phyloP scores from a whole-genome alignment of 83 land plant genomes.

The Thuja plicata region DNA sequence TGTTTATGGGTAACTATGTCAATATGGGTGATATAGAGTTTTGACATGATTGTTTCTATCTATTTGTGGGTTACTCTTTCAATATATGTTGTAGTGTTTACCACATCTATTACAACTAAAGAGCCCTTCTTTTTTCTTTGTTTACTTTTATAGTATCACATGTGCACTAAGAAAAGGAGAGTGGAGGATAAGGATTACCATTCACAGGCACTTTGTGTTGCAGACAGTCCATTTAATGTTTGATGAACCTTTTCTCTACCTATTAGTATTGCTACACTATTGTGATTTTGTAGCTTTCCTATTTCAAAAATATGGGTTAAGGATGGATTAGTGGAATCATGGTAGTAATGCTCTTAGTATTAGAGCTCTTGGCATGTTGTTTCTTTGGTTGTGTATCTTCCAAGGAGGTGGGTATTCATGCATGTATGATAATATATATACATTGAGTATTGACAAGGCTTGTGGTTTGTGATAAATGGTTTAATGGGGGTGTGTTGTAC shows the following conservation, averaged over 20 bases:
- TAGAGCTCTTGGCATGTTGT: background rate
- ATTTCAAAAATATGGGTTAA: background rate
- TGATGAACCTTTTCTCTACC: no score
- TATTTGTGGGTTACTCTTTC: background rate
- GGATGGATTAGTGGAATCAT: background rate
- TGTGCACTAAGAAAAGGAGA: background rate
- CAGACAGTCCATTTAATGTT: background rate
- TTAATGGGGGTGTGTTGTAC: background rate
- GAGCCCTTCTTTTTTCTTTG: background rate
- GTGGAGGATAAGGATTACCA: background rate
- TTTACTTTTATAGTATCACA: background rate
- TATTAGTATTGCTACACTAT: no score
- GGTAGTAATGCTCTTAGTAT: background rate
- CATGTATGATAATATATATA: background rate
- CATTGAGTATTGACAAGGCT: background rate
- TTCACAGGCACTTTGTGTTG: background rate
- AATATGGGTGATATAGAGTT: no score
- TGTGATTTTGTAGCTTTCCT: no score
- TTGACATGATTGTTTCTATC: no score
- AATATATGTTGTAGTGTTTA: background rate
- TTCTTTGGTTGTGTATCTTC: background rate
- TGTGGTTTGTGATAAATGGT: background rate
- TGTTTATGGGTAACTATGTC: no score
- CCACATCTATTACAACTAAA: background rate
- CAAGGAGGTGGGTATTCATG: slow-evolving; percentile 13